These are phyloP conservation scores for Ustilago hordei DNA, from an alignment of 1,284 basidiomycete genomes.

Conservation along the genomic window DNA sequence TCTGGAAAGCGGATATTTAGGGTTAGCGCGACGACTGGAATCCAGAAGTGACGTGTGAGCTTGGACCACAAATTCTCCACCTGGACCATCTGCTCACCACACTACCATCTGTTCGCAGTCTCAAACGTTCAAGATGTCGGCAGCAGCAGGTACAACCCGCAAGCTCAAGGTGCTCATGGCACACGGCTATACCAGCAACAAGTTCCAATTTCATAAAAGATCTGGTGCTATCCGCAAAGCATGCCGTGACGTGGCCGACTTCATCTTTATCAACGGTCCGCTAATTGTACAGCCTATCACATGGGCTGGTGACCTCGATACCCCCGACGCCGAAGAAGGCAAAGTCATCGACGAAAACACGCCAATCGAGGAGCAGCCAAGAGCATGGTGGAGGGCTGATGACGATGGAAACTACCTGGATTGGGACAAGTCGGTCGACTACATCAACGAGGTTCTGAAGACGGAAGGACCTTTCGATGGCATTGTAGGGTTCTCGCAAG, in stretches of 20 bases:
- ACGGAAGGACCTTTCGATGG: constrained; percentile 66
- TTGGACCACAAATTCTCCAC: constrained; percentile 2
- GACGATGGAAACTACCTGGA: constrained; percentile 57
- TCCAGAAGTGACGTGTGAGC: neutral
- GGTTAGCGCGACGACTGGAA: neutral
- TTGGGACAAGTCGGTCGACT: constrained; percentile 58
- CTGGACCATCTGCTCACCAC: neutral
- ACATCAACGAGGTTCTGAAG: constrained; percentile 53
- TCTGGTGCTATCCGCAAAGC: constrained; percentile 64
- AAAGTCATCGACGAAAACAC: constrained; percentile 52
- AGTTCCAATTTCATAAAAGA: constrained; percentile 56
- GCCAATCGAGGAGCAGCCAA: constrained; percentile 66
- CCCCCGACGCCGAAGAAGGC: constrained; percentile 53
- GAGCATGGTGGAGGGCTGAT: constrained; percentile 66
- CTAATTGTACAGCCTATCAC: constrained; percentile 63
- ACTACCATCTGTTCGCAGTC: neutral
- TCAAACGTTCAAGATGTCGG: constrained; percentile 16
- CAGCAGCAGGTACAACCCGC: constrained; percentile 26
- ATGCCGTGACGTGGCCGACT: constrained; percentile 64
- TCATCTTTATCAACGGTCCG: constrained; percentile 65
- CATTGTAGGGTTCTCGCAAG: constrained; percentile 66
- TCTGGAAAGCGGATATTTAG: neutral
- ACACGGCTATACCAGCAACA: constrained; percentile 67
- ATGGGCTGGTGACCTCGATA: constrained; percentile 54
- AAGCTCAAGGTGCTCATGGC: constrained; percentile 64